phyloP scores from a whole-genome alignment of 192 early-diverging fungal species.

The Podochytrium sp. region DNA sequence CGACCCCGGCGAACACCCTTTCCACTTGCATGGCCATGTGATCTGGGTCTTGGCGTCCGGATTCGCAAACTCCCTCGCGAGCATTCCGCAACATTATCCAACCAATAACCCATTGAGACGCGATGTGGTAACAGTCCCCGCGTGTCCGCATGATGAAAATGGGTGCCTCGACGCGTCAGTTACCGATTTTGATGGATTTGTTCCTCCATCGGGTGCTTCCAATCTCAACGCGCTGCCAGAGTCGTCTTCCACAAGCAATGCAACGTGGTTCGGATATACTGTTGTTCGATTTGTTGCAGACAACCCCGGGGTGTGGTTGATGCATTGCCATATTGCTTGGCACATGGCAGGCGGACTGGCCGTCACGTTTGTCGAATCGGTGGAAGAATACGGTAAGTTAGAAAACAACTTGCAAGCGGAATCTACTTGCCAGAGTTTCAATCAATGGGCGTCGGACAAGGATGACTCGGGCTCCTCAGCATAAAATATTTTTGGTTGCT shows the following conservation, averaged over 20 bases:
- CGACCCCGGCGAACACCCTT: constrained; percentile 67
- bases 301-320: constrained; percentile 82
- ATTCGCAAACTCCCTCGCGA: not conserved
- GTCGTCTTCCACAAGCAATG: too few species aligned
- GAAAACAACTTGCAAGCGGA: not conserved
- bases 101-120: constrained; percentile 19
- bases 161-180: not conserved
- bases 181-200: not conserved
- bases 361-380: constrained; percentile 69
- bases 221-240: too few species aligned
- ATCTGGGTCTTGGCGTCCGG: constrained; percentile 76
- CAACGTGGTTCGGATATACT: constrained; percentile 58
- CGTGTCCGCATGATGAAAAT: constrained; percentile 14
- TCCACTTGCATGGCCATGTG: constrained; percentile 78
- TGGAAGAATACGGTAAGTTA: not conserved
- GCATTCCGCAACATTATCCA: too few species aligned
- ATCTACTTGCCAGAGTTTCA: too few species aligned
- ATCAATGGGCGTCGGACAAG: too few species aligned
- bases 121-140: constrained; percentile 22
- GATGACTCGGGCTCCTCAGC: too few species aligned
- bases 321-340: constrained; percentile 88
- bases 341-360: constrained; percentile 74
- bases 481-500: too few species aligned
- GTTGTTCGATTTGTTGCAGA: constrained; percentile 77
- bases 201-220: too few species aligned